Base-by-base conservation (phyloP, 768 basidiomycete genomes). In the Leccinum boreale region DNA sequence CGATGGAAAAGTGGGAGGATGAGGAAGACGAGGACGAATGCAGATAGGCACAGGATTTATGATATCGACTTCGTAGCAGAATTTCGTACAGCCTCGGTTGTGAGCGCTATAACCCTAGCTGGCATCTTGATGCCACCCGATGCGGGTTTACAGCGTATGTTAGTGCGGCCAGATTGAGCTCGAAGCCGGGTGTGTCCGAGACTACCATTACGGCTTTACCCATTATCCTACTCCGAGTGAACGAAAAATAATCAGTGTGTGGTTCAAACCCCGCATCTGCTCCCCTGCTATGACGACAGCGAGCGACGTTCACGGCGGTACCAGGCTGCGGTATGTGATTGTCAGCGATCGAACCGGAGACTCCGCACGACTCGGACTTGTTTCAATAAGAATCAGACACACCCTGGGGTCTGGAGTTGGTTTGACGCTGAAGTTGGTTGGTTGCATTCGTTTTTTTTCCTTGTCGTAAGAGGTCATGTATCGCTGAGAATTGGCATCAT, bases 1-100 rank as follows among this genome's bases (percentile, higher is more conserved):
- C 42, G 33, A n/a, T 7, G 26, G 19, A 39, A 15, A 4, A 17
- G 36, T 28, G 35, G 10, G 17, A 28, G 26, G 53, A 8, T 14
- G 15, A 56, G 21, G 5, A 21, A 21, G 55, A 29, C 17, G 24
- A 24, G 21, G 5, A 10, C 19, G 26, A 14, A 28, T 17, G 49
- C 36, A 39, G 17, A 21, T 24, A 5, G 9, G 33, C 15, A 21
- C 33, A 10, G 36, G 19, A 29, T 19, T 19, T 46, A 23, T 35
- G 46, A 47, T 48, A 10, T 49, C 10, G 11, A 21, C 19, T 52
- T 17, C 21, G 15, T 2, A 15, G 29, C 42, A 59, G 39, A 35
- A 58, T 19, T 45, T 50, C 29, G 57, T 46, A 58, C 57, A 51
- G 49, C 57, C 57, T 29, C 33, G 11, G 42, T 44, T 19, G 10